Conservation (phyloP, 2,329 filamentous ascomycete species). For the Fusarium hostae region DNA sequence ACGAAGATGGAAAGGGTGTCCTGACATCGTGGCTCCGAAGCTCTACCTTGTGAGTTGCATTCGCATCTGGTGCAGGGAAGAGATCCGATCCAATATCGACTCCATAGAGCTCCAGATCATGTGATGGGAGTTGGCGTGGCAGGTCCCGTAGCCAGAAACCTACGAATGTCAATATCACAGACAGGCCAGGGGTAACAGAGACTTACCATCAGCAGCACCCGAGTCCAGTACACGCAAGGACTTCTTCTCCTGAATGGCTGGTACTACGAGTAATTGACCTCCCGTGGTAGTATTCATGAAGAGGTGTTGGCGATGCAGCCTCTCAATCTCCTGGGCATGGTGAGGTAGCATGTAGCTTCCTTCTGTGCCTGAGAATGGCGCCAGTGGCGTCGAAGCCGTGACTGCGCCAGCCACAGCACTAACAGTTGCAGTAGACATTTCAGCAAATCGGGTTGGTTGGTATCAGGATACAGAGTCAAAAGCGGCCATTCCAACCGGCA, state of each 20-base stretch:
- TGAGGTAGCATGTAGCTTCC: neutral
- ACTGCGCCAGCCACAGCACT: neutral
- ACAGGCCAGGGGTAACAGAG: fast-evolving
- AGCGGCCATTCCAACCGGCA: fast-evolving
- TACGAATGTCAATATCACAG: neutral
- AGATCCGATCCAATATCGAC: neutral
- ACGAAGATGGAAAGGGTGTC: neutral
- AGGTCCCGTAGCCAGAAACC: neutral
- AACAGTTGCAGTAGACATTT: neutral
- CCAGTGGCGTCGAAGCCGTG: neutral
- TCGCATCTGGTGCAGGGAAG: neutral
- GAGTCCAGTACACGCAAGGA: neutral
- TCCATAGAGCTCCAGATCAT: neutral
- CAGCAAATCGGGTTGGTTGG: neutral
- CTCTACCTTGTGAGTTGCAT: fast-evolving
- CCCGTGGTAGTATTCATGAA: neutral
- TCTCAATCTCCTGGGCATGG: neutral
- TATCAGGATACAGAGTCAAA: neutral
- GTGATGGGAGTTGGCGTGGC: neutral
- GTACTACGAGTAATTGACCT: neutral
- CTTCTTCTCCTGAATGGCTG: neutral
- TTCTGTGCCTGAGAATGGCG: neutral
- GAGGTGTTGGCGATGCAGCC: neutral
- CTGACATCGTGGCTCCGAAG: neutral
- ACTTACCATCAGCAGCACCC: neutral